phyloP scores from a whole-genome alignment of 495 filamentous ascomycete species.

The Aspergillus baeticus region DNA sequence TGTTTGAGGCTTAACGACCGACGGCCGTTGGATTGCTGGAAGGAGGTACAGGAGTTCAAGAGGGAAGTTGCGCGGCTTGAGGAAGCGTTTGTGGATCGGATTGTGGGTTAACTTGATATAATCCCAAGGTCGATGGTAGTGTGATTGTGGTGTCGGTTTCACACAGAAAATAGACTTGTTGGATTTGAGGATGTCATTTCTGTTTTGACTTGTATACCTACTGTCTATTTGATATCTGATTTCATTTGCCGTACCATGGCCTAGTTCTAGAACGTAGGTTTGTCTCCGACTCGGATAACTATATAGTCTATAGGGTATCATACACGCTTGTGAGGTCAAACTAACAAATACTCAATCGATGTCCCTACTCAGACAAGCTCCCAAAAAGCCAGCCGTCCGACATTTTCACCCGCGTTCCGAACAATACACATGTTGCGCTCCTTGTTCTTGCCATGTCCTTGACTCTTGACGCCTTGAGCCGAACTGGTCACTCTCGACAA shows the following conservation, averaged over 20 bases:
- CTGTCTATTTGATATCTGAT: conserved; percentile 4
- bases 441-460: conserved; percentile 23
- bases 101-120: conserved; percentile 54
- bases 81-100: conserved; percentile 80
- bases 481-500: conserved; percentile 50
- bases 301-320: background rate
- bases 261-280: too few species aligned
- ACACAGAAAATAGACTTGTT: conserved; percentile 13
- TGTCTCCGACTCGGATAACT: too few species aligned
- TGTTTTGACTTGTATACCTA: conserved; percentile 18
- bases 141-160: background rate
- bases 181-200: background rate
- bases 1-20: conserved; percentile 86
- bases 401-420: conserved; percentile 68
- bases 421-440: conserved; percentile 69
- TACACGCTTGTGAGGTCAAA: background rate
- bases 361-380: conserved; percentile 51
- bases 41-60: conserved; percentile 89
- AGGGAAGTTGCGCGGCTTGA: conserved; percentile 81
- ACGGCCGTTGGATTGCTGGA: conserved; percentile 91
- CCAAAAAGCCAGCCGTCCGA: conserved; percentile 82
- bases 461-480: background rate
- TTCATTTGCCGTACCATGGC: background rate
- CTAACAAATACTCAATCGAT: background rate
- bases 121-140: background rate